phyloP scores from a whole-genome alignment of 2,329 filamentous ascomycete genomes.

The Cercospora zeina region DNA sequence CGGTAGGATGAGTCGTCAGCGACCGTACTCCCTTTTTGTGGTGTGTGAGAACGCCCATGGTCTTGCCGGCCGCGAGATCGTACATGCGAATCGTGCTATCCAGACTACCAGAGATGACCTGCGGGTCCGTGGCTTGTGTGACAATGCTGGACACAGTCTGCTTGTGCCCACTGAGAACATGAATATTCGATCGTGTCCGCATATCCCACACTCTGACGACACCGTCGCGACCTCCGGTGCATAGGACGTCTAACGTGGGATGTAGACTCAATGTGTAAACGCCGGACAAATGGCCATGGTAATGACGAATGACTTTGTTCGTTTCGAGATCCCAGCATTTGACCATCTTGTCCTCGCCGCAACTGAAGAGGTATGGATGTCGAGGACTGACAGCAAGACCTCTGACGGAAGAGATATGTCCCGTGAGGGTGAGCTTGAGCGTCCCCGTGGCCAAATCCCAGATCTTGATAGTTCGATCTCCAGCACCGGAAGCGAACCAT shows the following conservation, averaged over 20 bases:
- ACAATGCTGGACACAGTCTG: conserved; percentile 85
- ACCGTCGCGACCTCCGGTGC: conserved; percentile 91
- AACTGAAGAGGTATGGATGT: conserved; percentile 96
- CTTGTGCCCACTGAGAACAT: conserved; percentile 88
- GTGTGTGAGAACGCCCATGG: conserved; percentile 92
- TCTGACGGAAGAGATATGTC: conserved; percentile 89
- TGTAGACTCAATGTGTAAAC: conserved; percentile 94
- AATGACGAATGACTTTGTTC: conserved; percentile 98
- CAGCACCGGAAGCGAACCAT: conserved; percentile 95
- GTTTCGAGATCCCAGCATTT: conserved; percentile 99
- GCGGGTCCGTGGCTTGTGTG: conserved; percentile 94
- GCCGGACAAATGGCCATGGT: conserved; percentile 93
- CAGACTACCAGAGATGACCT: conserved; percentile 89
- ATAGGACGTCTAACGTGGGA: conserved; percentile 88
- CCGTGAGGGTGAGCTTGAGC: conserved; percentile 83
- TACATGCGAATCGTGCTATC: conserved; percentile 89
- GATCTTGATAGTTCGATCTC: conserved; percentile 96
- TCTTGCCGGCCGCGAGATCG: conserved; percentile 95
- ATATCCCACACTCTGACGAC: conserved; percentile 98
- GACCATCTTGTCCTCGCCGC: conserved; percentile 99
- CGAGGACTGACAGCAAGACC: conserved; percentile 88
- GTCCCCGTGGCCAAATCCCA: conserved; percentile 91
- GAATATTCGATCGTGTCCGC: conserved; percentile 92
- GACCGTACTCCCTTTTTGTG: conserved; percentile 96
- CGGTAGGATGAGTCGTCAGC: conserved; percentile 79